Evolutionary conservation across 2,329 filamentous ascomycete genomes (phyloP), one percentile per base, ranked within the genome.

Genomic region (Elsinoe necatrix): DNA sequence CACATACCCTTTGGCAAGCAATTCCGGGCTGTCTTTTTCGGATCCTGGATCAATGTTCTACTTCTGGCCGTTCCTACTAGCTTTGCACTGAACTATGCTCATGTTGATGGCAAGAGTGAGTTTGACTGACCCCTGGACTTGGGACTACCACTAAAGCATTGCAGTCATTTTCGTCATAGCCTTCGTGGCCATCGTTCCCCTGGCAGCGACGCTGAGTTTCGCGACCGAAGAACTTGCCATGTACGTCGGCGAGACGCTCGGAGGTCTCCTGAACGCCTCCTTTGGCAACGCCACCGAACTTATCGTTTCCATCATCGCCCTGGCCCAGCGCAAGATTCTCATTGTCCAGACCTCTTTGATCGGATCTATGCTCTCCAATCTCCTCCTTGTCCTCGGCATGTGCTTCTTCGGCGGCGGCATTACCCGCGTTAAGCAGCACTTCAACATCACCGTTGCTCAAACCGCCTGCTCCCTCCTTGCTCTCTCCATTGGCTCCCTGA

Each of bases 301-400:
- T 16, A 61, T 58, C n/a, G 88, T 96, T 43, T 87, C 88, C 21
- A 82, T 96, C 63, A 87, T 95, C 63, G 91, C 91, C 0, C 73
- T 96, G 47, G 73, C 80, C 25, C 80, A 95, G 59, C 69, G 79
- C 54, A 81, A 95, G 70, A 81, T 95, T 21, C 75, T 86, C 31
- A 95, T 97, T 59, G 90, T 96, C 5, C 89, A 96, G 71, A 95
- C 91, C 0, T 96, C 91, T 0, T 77, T 97, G 25, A 88, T 96
- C 60, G 91, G 91, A 57, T 91, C 86, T 70, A 95, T 96, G 69
- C 76, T 96, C 20, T 95, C 90, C 41, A 96, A 96, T 68, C 72
- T 97, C 58, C 80, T 95, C 2, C 80, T 95, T 12, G 89, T 95
- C 54, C 76, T 95, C 76, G 91, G 89, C 57, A 95, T 91, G 83